phyloP scores from a whole-genome alignment of 306 rosid species.

The Boehmeria nivea region DNA sequence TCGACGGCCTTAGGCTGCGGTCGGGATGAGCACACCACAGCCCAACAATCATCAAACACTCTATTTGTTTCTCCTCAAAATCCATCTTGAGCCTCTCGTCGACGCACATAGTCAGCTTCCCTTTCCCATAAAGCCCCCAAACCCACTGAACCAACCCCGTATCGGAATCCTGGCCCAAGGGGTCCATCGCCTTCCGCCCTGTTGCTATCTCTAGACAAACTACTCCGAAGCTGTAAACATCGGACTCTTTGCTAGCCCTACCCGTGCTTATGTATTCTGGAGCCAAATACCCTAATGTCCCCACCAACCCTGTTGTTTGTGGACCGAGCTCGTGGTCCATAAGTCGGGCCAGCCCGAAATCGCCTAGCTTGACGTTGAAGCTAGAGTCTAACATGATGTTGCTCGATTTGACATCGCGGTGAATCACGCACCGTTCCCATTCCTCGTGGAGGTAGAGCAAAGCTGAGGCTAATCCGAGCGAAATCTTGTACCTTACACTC shows the following conservation, averaged over 20 bases:
- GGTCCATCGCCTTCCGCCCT: neutral
- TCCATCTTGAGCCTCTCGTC: constrained; percentile 6
- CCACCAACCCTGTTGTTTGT: neutral
- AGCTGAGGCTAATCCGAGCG: constrained; percentile 4
- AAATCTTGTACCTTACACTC: neutral
- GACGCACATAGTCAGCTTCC: constrained; percentile 12
- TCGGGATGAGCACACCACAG: constrained; percentile 42
- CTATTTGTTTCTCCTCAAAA: constrained; percentile 22
- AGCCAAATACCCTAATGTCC: constrained; percentile 3
- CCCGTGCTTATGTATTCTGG: neutral
- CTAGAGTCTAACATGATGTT: constrained; percentile 5
- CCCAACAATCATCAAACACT: constrained; percentile 27
- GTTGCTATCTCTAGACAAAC: neutral
- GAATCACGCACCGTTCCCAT: constrained; percentile 6
- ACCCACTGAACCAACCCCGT: constrained; percentile 4
- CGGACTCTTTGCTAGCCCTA: constrained; percentile 8
- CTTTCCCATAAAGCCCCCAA: constrained; percentile 16
- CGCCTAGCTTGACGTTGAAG: constrained; percentile 9
- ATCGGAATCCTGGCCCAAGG: neutral
- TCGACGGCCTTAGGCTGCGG: constrained; percentile 21
- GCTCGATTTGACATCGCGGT: constrained; percentile 9
- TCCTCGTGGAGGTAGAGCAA: constrained; percentile 10
- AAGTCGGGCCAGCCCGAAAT: constrained; percentile 7
- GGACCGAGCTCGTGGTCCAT: constrained; percentile 1
- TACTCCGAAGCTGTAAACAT: constrained; percentile 4